Evolutionary conservation across 192 early-diverging fungal genomes (phyloP).

Genomic region (Entomortierella lignicola): DNA sequence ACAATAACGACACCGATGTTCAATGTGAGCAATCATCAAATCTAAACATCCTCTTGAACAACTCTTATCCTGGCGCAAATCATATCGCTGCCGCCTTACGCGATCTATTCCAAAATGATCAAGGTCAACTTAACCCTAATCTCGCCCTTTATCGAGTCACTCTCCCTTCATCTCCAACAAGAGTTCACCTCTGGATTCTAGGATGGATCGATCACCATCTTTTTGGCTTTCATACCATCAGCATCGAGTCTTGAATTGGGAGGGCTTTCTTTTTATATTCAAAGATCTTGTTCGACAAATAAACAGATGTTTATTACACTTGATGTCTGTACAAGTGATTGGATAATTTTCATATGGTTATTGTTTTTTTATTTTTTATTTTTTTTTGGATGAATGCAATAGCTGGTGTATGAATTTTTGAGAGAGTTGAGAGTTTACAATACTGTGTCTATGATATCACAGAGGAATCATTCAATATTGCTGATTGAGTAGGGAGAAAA

Average conservation of each 20-base stretch:
- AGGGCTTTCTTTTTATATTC: too few species aligned
- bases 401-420: too few species aligned
- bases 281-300: too few species aligned
- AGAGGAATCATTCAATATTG: too few species aligned
- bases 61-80: constrained; percentile 24
- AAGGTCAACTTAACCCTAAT: background rate
- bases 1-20: constrained; percentile 14
- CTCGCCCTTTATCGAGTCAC: constrained; percentile 33
- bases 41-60: constrained; percentile 1
- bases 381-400: too few species aligned
- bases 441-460: too few species aligned
- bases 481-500: too few species aligned
- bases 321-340: too few species aligned
- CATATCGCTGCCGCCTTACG: constrained; percentile 12
- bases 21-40: constrained; percentile 11
- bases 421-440: too few species aligned
- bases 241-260: constrained; percentile 43
- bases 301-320: too few species aligned
- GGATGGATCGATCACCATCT: constrained; percentile 40
- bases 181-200: constrained; percentile 39
- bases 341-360: too few species aligned
- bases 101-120: constrained; percentile 14
- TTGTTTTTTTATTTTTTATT: too few species aligned
- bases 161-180: constrained; percentile 12
- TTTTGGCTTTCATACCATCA: constrained; percentile 39